Base-by-base conservation (phyloP, 169 alveolate species). In the Eimeria acervulina region DNA sequence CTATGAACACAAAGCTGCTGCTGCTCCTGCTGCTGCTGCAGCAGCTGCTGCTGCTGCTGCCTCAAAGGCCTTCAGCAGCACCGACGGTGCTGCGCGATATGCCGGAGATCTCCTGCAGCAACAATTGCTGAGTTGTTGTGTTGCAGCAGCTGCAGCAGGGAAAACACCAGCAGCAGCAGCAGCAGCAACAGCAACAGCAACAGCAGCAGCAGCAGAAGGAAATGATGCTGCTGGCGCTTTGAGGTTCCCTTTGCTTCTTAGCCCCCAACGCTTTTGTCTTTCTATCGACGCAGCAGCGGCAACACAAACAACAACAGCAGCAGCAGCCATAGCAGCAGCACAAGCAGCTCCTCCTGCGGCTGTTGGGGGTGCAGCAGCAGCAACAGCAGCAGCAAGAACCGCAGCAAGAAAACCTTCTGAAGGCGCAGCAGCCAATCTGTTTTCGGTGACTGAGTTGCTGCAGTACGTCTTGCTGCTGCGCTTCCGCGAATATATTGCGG, bases 161-260 rank as follows among this genome's bases (percentile, higher is more conserved):
- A 28, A 28, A 7, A 55, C 72, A 31, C 70, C 66, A 44, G 68
- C 68, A 44, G n/a, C 44, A 40, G 90, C 90, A 81, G 47, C 90
- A 31, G 40, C 72, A 42, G 28, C 19, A 28, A 28, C 90, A 81
- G 90, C 68, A 51, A 40, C 89, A 78, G 89, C 89, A 78, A 44
- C 59, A 26, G 89, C 89, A 78, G 88, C 88, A 40, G 61, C 87
- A 76, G 87, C 87, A 76, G 68, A 33, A 42, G 68, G 66, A 42
- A 19, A 44, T 8, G 90, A 28, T 4, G 90, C 7, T 28, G 28
- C 40, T 81, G 90, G 70, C 26, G 42, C 38, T 42, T 81, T 31
- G 42, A 31, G 33, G 70, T 12, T 72, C 47, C 40, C 26, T 0
- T 26, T 47, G 38, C 47, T 81, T n/a, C 47, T 31, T 1, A 81